These are phyloP conservation scores for Alternaria gansuensis DNA, from an alignment of 2,329 filamentous ascomycete genomes.

Conservation along the genomic window DNA sequence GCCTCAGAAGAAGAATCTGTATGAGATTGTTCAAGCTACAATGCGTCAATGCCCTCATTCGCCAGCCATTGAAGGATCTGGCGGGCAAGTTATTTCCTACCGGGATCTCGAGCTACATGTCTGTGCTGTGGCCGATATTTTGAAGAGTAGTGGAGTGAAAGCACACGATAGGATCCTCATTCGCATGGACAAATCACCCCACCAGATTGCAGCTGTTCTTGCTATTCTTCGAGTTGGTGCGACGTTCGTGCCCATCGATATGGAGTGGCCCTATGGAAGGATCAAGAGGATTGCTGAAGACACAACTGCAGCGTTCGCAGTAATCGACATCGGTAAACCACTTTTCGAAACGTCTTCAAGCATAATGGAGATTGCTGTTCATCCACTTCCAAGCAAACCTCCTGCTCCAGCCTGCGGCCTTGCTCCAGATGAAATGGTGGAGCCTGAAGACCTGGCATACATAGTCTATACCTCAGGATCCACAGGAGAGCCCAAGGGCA, in stretches of 20 bases:
- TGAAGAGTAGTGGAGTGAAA: constrained; percentile 20
- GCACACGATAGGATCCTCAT: constrained; percentile 27
- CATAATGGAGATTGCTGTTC: background rate
- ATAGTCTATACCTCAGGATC: constrained; percentile 63
- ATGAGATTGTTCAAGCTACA: background rate
- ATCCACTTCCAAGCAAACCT: background rate
- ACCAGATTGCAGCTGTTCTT: constrained; percentile 48
- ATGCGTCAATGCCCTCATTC: constrained; percentile 21
- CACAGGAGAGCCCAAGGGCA: constrained; percentile 61
- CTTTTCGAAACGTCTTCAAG: background rate
- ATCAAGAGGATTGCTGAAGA: constrained; percentile 39
- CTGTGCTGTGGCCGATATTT: constrained; percentile 16
- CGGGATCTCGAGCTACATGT: background rate
- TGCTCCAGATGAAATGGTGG: background rate
- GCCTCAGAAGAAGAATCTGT: background rate
- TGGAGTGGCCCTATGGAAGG: constrained; percentile 39
- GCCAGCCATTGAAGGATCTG: constrained; percentile 29
- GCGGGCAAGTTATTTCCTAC: constrained; percentile 2
- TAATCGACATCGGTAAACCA: background rate
- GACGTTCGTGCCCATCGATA: constrained; percentile 52
- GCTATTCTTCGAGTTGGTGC: constrained; percentile 55
- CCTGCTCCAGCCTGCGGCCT: background rate
- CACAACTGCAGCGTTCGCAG: background rate
- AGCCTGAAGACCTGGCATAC: constrained; percentile 59
- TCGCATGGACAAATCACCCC: constrained; percentile 37